Evolutionary conservation across 176 grass and related monocot genomes (phyloP), one percentile per base, ranked within the genome.

Genomic region (Musa acuminata): DNA sequence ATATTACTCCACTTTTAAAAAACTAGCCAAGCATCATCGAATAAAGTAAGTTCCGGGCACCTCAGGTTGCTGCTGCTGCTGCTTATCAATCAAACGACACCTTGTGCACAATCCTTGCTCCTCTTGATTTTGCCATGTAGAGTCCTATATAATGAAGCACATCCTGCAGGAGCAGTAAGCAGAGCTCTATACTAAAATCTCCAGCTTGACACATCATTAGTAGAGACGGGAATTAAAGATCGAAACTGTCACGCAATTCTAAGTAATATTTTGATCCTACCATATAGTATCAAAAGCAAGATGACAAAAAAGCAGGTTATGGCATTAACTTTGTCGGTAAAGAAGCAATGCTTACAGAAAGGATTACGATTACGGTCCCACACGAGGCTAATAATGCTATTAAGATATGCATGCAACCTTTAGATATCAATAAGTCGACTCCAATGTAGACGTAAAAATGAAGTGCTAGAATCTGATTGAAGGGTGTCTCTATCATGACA

Each of bases 141-240:
- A 97, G 87, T 77, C 92, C 92, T 49, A 96, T 86, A 82, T 96
- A 83, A 82, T 96, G 92, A 78, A 96, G 84, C 20, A 92, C 58
- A 24, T 90, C 94, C 89, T 96, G 82, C 57, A 83, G 55, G 13
- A 59, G n/a, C 64, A 57, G 14, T 17, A 74, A 8, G 43, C 63
- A 25, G 70, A 58, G 22, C 55, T 76, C 59, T 1, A 20, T 9
- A 51, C 2, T 57, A 25, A 25, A 71, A 23, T 20, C 1, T 52
- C 16, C 1, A 13, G 24, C 5, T 53, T 66, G 53, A 12, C 57
- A 12, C 2, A 13, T 25, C 57, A 10, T 5, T 35, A 35, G 3
- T 35, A 35, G 3, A 35, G 29, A 59, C 27, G 23, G 65, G 8
- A 11, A 9, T 51, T 52, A 24, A 9, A 43, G 35, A 43, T 43